Conservation (phyloP, 2,329 filamentous ascomycete species). For the Trichoderma semiorbis region DNA sequence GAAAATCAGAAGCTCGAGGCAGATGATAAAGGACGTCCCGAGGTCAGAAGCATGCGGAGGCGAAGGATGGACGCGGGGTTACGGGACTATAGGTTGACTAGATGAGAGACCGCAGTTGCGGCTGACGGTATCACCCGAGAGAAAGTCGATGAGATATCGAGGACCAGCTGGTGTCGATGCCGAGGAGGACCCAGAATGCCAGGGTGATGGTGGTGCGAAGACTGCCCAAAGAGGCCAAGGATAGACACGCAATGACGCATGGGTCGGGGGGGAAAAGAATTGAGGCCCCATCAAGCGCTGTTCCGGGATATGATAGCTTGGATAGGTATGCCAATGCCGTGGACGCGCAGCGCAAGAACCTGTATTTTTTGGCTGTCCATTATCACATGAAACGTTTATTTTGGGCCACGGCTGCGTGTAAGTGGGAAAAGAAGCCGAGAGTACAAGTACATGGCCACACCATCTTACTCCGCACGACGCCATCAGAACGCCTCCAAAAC, state of each 20-base stretch:
- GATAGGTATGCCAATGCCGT: background rate
- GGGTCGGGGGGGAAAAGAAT: background rate
- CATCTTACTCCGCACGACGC: constrained; percentile 6
- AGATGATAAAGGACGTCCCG: constrained; percentile 18
- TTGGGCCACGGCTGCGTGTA: background rate
- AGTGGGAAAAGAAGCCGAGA: constrained; percentile 7
- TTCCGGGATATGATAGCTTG: background rate
- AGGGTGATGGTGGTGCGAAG: background rate
- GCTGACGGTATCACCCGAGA: background rate
- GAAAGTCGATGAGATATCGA: background rate
- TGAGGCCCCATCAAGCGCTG: background rate
- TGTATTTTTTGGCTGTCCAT: background rate
- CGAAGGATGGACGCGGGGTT: background rate
- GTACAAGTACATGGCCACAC: constrained; percentile 1
- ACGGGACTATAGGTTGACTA: background rate
- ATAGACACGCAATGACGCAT: constrained; percentile 8
- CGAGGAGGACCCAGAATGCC: background rate
- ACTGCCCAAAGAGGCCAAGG: background rate
- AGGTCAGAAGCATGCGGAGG: constrained; percentile 14
- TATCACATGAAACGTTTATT: constrained; percentile 10
- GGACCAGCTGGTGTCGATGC: background rate
- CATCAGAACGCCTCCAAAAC: background rate
- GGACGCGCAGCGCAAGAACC: background rate
- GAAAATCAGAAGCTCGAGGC: constrained; percentile 7
- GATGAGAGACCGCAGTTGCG: background rate